A percentile compares a stretch with the other conserved stretches of the same genome.
phyloP scores from a whole-genome alignment of 208 protist genomes.

The Trypanosoma brucei region DNA sequence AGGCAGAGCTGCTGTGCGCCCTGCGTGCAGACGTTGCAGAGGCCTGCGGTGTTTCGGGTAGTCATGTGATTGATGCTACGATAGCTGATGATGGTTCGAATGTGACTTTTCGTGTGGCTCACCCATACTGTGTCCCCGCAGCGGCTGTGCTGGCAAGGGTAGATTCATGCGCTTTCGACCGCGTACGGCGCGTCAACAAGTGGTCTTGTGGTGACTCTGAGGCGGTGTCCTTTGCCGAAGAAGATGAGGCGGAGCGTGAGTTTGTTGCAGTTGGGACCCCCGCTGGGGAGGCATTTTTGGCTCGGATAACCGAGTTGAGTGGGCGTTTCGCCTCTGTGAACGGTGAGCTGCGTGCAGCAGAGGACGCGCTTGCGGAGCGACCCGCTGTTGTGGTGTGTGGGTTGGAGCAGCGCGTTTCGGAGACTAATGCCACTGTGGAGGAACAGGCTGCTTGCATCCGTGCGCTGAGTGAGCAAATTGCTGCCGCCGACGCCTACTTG shows the following conservation, averaged over 20 bases:
- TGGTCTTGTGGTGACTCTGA: not conserved
- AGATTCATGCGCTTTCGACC: constrained; percentile 9
- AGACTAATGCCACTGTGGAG: constrained; percentile 10
- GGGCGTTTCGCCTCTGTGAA: constrained; percentile 5
- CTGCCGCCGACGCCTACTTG: constrained; percentile 1
- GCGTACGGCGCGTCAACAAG: constrained; percentile 12
- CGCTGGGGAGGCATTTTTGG: not conserved
- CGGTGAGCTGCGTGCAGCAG: not conserved
- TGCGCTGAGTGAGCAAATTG: constrained; percentile 4
- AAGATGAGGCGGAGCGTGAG: not conserved
- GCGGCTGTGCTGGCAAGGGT: constrained; percentile 1
- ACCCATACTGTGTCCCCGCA: not conserved
- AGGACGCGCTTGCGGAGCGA: not conserved
- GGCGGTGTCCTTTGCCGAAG: not conserved
- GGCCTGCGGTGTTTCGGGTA: not conserved
- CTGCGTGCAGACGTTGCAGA: constrained; percentile 3
- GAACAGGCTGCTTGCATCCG: too few relatives aligned
- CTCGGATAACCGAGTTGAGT: constrained; percentile 18
- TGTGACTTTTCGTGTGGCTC: not conserved
- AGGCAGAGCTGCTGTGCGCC: constrained; percentile 6
- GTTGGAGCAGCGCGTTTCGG: constrained; percentile 7
- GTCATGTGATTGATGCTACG: constrained; percentile 2
- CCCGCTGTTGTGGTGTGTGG: not conserved
- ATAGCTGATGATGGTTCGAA: not conserved
- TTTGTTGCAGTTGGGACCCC: not conserved